Percentiles rank a stretch among this genome's conserved stretches.
phyloP scores from a whole-genome alignment of 2,329 filamentous ascomycete genomes.

The Aspergillus sp. region DNA sequence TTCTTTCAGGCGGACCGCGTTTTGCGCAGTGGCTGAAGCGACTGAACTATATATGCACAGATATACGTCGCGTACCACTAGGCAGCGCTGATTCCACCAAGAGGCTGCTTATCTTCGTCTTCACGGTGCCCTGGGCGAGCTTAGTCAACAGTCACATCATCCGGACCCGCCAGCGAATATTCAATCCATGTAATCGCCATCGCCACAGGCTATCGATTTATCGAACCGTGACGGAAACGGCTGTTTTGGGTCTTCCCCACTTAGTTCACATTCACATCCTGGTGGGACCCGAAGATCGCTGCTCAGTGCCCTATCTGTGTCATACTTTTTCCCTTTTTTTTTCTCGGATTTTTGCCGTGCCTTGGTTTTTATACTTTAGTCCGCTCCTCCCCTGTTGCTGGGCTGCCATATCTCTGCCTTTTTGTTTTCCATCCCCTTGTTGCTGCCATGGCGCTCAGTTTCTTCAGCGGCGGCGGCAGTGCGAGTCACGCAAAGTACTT shows the following conservation, averaged over 20 bases:
- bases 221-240: constrained; percentile 30
- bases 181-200: neutral
- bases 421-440: constrained; percentile 9
- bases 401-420: neutral
- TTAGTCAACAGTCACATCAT: constrained; percentile 26
- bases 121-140: neutral
- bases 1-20: neutral
- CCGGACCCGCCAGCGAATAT: constrained; percentile 3
- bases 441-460: constrained; percentile 46
- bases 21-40: neutral
- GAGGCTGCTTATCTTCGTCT: constrained; percentile 3
- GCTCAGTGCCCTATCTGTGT: constrained; percentile 22
- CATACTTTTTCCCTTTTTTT: constrained; percentile 18
- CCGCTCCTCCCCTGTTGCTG: constrained; percentile 2
- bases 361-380: constrained; percentile 13
- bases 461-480: constrained; percentile 43
- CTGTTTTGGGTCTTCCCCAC: constrained; percentile 17
- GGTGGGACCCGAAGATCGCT: constrained; percentile 43
- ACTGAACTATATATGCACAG: neutral
- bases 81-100: neutral
- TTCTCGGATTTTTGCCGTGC: constrained; percentile 1
- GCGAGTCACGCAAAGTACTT: constrained; percentile 50
- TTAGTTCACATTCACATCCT: constrained; percentile 11
- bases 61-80: neutral
- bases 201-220: neutral